Evolutionary conservation across 2,329 filamentous ascomycete species (phyloP), one percentile per base, ranked within the genome.

Genomic region (Verticillium alfalfae): DNA sequence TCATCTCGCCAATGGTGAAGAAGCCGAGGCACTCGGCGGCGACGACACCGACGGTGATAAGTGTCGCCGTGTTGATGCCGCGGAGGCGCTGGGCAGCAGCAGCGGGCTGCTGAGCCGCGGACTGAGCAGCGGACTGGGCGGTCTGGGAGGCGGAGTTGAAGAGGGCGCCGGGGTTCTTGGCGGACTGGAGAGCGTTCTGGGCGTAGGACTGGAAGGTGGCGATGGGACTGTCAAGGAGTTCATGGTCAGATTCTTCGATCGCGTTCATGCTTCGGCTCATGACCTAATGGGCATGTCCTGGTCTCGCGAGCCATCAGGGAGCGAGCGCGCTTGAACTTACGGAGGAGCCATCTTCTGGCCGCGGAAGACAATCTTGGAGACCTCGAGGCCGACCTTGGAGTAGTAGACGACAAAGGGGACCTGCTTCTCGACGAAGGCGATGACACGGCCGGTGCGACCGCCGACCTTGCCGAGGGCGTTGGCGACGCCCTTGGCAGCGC

Each of bases 1-100:
- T 88, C 78, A 99, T 98, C 85, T 98, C 93, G 67, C 95, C 95
- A 61, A 98, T 87, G 65, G 93, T 96, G 85, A 98, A 99, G 86
- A 99, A 99, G 65, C 95, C 95, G 68, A 99, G 79, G 58, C 92
- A 85, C 81, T 99, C 94, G 61, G 93, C 93, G 57, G 84, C 79
- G 65, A 97, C 81, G 63, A 99, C 90, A 69, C 90, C 91, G 64
- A 84, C 89, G 60, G 89, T 79, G 61, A 85, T 84, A 69, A 94
- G 75, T 77, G 96, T 89, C 69, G 87, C 83, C 67, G 79, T 81
- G 76, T 86, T 89, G 71, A 95, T 70, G 79, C 87, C 90, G 74
- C 91, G 87, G 72, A 91, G 73, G 67, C 76, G 76, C 70, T 78
- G 71, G 59, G 75, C 56, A 62, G 74, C 60, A 41, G 68, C 67